Evolutionary conservation across 2,329 filamentous ascomycete species (phyloP).

Genomic region (Hawksworthiomyces lignivorus): DNA sequence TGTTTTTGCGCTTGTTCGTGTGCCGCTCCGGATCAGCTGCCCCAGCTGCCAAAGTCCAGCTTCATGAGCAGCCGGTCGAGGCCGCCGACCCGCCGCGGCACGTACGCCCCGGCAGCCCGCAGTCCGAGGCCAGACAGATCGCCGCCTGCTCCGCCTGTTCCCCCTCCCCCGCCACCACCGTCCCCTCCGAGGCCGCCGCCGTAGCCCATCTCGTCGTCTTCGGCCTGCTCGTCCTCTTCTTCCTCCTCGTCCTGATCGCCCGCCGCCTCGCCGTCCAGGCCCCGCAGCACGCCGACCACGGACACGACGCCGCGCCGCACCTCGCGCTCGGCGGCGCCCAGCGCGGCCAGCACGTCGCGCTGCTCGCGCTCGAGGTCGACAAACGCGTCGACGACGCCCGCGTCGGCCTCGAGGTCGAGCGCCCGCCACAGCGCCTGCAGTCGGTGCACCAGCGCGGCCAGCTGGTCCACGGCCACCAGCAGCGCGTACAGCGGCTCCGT

Average conservation of each 20-base stretch:
- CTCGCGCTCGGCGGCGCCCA: slow-evolving; percentile 54
- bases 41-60: slow-evolving; percentile 63
- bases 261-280: slow-evolving; percentile 29
- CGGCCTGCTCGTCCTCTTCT: slow-evolving; percentile 32
- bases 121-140: slow-evolving; percentile 23
- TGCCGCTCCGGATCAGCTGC: too few relatives aligned
- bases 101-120: slow-evolving; percentile 47
- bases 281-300: slow-evolving; percentile 52
- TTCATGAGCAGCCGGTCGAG: slow-evolving; percentile 88
- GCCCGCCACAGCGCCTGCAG: slow-evolving; percentile 70
- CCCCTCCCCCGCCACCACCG: slow-evolving; percentile 1
- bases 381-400: slow-evolving; percentile 71
- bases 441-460: slow-evolving; percentile 68
- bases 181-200: slow-evolving; percentile 28
- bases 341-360: slow-evolving; percentile 53
- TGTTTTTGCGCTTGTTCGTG: too few relatives aligned
- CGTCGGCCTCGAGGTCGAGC: slow-evolving; percentile 73
- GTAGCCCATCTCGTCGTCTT: slow-evolving; percentile 28
- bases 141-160: slow-evolving; percentile 12
- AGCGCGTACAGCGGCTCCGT: slow-evolving; percentile 59
- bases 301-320: slow-evolving; percentile 62
- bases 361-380: slow-evolving; percentile 68
- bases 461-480: slow-evolving; percentile 69
- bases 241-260: slow-evolving; percentile 22
- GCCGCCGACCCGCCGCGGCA: slow-evolving; percentile 66